Conservation (phyloP, 2,329 filamentous ascomycete genomes). For the Dendryphion nanum region DNA sequence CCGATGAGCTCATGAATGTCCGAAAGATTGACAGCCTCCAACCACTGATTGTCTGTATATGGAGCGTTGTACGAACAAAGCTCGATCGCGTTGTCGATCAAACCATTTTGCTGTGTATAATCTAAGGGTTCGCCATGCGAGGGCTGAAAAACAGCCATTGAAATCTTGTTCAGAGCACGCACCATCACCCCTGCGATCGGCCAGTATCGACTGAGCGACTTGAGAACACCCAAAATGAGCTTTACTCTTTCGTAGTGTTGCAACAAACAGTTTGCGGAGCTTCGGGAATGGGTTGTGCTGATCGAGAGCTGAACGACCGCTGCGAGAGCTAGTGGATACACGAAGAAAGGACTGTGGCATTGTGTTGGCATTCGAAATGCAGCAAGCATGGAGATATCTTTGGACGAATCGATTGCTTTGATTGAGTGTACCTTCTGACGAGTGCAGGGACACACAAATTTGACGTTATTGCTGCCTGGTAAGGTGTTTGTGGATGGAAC, state of each 20-base stretch:
- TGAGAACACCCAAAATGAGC: conserved; percentile 14
- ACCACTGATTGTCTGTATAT: no score
- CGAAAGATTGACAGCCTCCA: conserved; percentile 8
- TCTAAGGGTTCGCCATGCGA: conserved; percentile 1
- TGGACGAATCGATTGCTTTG: conserved; percentile 75
- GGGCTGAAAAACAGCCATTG: conserved; percentile 10
- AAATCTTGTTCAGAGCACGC: conserved; percentile 12
- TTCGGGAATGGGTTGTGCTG: conserved; percentile 49
- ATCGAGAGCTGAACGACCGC: conserved; percentile 53
- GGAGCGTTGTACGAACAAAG: no score
- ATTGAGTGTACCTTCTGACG: conserved; percentile 62
- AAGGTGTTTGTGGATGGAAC: conserved; percentile 9
- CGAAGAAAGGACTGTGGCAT: conserved; percentile 55
- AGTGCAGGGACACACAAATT: conserved; percentile 14
- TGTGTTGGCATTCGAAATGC: conserved; percentile 68
- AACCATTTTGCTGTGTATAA: no score
- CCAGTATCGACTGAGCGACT: conserved; percentile 14
- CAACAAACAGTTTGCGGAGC: conserved; percentile 9
- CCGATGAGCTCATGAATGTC: conserved; percentile 13
- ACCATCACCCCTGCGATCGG: conserved; percentile 9
- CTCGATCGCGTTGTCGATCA: no score
- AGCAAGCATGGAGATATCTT: conserved; percentile 69
- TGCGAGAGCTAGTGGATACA: conserved; percentile 17
- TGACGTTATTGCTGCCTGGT: conserved; percentile 12
- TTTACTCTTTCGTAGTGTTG: conserved; percentile 16